Percentiles rank a stretch among this genome's conserved stretches.
phyloP scores from a whole-genome alignment of 306 rosid species.

The Pyrus communis region DNA sequence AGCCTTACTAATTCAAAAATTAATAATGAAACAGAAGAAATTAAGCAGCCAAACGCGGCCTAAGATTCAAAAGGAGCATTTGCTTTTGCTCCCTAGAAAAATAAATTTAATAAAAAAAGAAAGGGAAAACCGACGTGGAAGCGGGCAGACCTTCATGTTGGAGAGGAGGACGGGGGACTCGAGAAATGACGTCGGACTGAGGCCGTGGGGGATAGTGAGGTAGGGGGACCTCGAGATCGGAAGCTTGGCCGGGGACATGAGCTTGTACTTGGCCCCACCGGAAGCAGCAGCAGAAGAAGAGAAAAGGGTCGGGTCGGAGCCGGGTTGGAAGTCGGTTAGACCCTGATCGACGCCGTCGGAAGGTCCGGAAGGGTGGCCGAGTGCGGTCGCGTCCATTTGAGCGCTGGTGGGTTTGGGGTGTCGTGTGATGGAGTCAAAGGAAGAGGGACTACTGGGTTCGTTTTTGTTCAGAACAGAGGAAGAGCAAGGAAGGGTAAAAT shows the following conservation, averaged over 20 bases:
- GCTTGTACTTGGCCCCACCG: constrained; percentile 72
- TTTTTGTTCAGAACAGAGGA: background rate
- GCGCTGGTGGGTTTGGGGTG: background rate
- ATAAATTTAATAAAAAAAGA: background rate
- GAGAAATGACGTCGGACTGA: constrained; percentile 79
- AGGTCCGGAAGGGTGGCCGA: constrained; percentile 24
- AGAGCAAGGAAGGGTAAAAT: constrained; percentile 33
- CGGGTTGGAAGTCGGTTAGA: background rate
- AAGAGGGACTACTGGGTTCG: background rate
- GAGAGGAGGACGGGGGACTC: constrained; percentile 89
- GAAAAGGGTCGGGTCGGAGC: constrained; percentile 2
- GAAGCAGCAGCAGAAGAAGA: constrained; percentile 4
- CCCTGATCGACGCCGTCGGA: constrained; percentile 30
- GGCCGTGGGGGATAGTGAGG: constrained; percentile 74
- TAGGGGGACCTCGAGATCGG: constrained; percentile 93
- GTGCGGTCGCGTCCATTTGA: constrained; percentile 40
- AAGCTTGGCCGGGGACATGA: constrained; percentile 87
- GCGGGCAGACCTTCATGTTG: constrained; percentile 61
- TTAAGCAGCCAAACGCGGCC: constrained; percentile 12
- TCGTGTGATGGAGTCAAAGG: background rate
- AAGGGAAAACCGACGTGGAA: constrained; percentile 11
- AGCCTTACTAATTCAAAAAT: background rate
- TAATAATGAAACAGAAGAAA: background rate
- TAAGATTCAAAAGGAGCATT: constrained; percentile 6
- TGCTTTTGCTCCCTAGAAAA: background rate